Evolutionary conservation across 2,329 filamentous ascomycete genomes (phyloP), one percentile per base, ranked within the genome.

Genomic region (Colletotrichum falcatum): DNA sequence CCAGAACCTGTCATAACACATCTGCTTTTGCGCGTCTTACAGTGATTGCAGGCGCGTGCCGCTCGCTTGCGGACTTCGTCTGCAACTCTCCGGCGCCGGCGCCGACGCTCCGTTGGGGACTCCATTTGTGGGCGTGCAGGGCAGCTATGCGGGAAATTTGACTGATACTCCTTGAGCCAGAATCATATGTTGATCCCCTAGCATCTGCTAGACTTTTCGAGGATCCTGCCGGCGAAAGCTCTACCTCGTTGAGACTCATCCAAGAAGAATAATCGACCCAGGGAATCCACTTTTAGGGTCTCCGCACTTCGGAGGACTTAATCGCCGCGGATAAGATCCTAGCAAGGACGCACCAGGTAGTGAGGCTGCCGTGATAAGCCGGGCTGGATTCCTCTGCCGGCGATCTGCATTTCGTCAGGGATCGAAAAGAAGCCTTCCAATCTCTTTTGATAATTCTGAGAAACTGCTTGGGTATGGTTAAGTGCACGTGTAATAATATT

Each of bases 21-120:
- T 65, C 77, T 79, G 62, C 77, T 80, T 66, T 81, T 81, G 26
- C 79, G 73, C 7, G 75, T 73, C 65, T 81, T 81, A 65, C 79
- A 81, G 26, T 74, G 76, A 61, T 78, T 74, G 64, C 79, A 81
- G 73, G 79, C 79, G 73, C 76, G 73, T 1, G 73, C 74, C 7
- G 79, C 78, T 48, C 79, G 73, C 66, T 80, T 80, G 28, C 79
- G 77, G 67, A 79, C 75, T 66, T 76, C 76, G 42, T 80, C 79
- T 54, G 79, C 73, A 59, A 81, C 77, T 14, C 76, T 73, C 37
- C 77, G 74, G 16, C 76, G 74, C 35, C 72, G 70, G 23, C 66
- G 62, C 33, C 62, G 62, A 42, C 49, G 66, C 35, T 42, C 55
- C 33, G 62, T 35, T 11, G 66, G n/a, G 39, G 65, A 63, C 23